Evolutionary conservation across 768 basidiomycete genomes (phyloP), one percentile per base, ranked within the genome.

Genomic region (Suillus bovinus): DNA sequence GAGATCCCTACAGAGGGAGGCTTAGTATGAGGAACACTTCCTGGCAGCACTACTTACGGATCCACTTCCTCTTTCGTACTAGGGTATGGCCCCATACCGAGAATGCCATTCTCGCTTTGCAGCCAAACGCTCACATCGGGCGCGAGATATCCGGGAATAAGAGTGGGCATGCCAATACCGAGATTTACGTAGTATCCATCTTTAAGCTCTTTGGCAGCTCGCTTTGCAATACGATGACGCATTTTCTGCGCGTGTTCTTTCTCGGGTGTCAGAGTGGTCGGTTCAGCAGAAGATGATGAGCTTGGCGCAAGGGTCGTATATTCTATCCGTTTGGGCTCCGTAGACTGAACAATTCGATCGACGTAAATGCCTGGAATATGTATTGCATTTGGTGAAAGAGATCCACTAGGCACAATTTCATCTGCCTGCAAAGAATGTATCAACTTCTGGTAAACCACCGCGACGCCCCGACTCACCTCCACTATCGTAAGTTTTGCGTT

Each of bases 41-140:
- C 34, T 55, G 44, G 50, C 41, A 34, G 33, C 42, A 55, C 17
- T 22, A 79, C 89, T 78, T 63, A 93, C 91, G 91, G 85, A 70
- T 94, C 91, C 7, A 93, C 80, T 71, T 93, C 80, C 56, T 90
- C 83, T 75, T 85, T 79, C 6, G 90, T 90, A 24, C 22, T 24
- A 29, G 93, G 93, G 69, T 93, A 93, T n/a, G 93, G 93, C 0
- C 90, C 90, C 91, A 90, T 90, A 53, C 92, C 92, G 61, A 95
- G 79, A 63, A 95, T 88, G 38, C 93, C 93, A 64, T 95, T 95
- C 79, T 95, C 93, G 71, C 91, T 93, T 74, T 95, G 93, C 71
- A 93, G 69, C 90, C 91, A 94, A n/a, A 95, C 93, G 57, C 82
- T 83, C 11, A 93, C 86, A 59, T 84, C 88, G 61, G 86, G 81